Evolutionary conservation across 2,329 filamentous ascomycete species (phyloP).

Genomic region (Exophiala sideris): DNA sequence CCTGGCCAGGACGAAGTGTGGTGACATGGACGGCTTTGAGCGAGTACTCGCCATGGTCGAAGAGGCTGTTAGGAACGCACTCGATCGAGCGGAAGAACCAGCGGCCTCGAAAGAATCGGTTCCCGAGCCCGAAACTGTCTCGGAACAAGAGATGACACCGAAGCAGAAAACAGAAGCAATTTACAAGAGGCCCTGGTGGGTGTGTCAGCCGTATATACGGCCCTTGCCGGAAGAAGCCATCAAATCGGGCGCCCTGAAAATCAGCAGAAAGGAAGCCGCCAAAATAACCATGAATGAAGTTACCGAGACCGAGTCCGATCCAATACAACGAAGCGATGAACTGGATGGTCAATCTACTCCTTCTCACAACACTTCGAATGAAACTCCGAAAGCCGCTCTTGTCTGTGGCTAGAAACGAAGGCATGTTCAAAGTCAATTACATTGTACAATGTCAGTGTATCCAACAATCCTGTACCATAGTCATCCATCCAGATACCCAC

Average conservation of each 20-base stretch:
- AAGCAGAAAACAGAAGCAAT: constrained; percentile 59
- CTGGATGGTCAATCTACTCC: neutral
- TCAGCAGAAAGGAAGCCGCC: constrained; percentile 60
- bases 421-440: neutral
- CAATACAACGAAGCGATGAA: constrained; percentile 6
- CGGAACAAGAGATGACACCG: constrained; percentile 30
- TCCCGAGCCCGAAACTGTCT: constrained; percentile 56
- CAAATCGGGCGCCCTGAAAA: constrained; percentile 70
- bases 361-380: constrained; percentile 1
- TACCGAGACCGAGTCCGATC: constrained; percentile 19
- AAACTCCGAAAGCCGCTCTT: constrained; percentile 26
- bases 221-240: constrained; percentile 85
- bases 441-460: neutral
- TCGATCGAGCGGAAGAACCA: constrained; percentile 15
- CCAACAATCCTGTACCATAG: no score
- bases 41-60: constrained; percentile 73
- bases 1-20: constrained; percentile 65
- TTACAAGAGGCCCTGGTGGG: constrained; percentile 83
- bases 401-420: constrained; percentile 20
- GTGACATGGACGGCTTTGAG: constrained; percentile 75
- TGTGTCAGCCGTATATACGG: constrained; percentile 81
- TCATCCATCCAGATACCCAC: no score
- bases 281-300: constrained; percentile 21
- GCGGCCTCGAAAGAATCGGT: constrained; percentile 54
- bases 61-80: constrained; percentile 58